Evolutionary conservation across 352 stramenopile species (phyloP), one percentile per base, ranked within the genome.

Genomic region (Peronosclerospora sorghi): DNA sequence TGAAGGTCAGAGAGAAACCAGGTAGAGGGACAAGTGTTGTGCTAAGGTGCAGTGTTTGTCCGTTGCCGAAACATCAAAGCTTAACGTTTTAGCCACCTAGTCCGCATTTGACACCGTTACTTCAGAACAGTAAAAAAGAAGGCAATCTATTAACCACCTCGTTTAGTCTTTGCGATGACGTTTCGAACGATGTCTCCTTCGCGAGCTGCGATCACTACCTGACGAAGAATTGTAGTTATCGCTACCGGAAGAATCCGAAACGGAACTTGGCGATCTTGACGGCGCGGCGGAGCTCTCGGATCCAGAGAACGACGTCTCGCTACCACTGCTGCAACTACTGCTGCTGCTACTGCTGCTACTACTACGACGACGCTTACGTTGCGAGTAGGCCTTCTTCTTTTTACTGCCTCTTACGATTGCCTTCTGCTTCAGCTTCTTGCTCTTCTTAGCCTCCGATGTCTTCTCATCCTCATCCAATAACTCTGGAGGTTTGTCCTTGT

Each of bases 401-500:
- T 50, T n/a, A 34, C 28, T 58, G 21, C 18, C 28, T 36, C 47
- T 48, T 20, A 3, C 45, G 43, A 54, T 42, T 17, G 44, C 32
- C 38, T 58, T 62, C 21, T 54, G 55, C 24, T 54, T 63, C 9
- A 32, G 14, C 18, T 56, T 59, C 41, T 67, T 68, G 24, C 9
- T 43, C 42, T 54, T 58, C 35, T 57, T 57, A 0, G 39, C 43
- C 36, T 26, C 24, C 13, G 42, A 18, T 9, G 41, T 56, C 21
- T 56, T 45, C 21, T 69, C 56, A 24, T 68, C 56, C 26, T 77
- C 66, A 24, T 73, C 56, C 24, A 56, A 54, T 12, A 59, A 35
- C 15, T 80, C 68, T 1, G 77, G 80, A 0, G 77, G 77, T 47
- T 72, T 78, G 18, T 92, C 80, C 48, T 70, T 54, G 48, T 86